A percentile compares a stretch with the other conserved stretches of the same genome.
These are phyloP conservation scores for Lathyrus oleraceus DNA, from an alignment of 306 rosid genomes.

Conservation along the genomic window DNA sequence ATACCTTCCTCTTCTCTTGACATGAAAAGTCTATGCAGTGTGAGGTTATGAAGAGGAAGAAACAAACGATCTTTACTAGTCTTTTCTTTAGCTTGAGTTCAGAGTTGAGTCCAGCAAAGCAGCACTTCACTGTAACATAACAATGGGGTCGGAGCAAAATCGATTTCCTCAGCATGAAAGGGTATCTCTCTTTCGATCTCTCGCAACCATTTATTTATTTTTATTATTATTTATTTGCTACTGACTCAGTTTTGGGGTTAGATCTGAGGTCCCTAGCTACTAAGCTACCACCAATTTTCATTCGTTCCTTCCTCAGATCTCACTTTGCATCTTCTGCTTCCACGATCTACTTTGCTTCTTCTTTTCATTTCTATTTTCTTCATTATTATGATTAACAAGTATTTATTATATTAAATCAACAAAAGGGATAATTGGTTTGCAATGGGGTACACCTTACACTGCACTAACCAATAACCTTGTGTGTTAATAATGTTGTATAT, in stretches of 20 bases:
- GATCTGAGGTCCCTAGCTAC: slow-evolving; percentile 53
- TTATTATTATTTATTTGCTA: slow-evolving; percentile 14
- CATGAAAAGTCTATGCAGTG: slow-evolving; percentile 45
- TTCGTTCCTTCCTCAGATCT: slow-evolving; percentile 44
- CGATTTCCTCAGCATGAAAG: slow-evolving; percentile 88
- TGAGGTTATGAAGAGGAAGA: slow-evolving; percentile 39
- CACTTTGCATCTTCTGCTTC: background rate
- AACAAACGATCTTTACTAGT: background rate
- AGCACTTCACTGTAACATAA: background rate
- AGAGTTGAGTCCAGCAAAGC: slow-evolving; percentile 1
- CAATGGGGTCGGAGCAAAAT: slow-evolving; percentile 92
- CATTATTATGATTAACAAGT: no score
- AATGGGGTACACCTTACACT: no score
- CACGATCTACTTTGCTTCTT: background rate
- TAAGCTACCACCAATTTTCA: slow-evolving; percentile 30
- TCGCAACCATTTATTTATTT: background rate
- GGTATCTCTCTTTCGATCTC: slow-evolving; percentile 49
- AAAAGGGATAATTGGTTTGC: no score
- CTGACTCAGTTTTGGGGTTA: slow-evolving; percentile 36
- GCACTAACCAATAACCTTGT: no score
- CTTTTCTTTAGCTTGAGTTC: background rate
- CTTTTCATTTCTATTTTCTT: background rate
- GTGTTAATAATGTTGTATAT: no score
- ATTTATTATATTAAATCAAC: no score
- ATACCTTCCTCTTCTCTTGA: slow-evolving; percentile 30